A percentile compares a stretch with the other conserved stretches of the same genome.
These are phyloP conservation scores for Apocynum venetum DNA, from an alignment of 257 asterid species.

Conservation along the genomic window DNA sequence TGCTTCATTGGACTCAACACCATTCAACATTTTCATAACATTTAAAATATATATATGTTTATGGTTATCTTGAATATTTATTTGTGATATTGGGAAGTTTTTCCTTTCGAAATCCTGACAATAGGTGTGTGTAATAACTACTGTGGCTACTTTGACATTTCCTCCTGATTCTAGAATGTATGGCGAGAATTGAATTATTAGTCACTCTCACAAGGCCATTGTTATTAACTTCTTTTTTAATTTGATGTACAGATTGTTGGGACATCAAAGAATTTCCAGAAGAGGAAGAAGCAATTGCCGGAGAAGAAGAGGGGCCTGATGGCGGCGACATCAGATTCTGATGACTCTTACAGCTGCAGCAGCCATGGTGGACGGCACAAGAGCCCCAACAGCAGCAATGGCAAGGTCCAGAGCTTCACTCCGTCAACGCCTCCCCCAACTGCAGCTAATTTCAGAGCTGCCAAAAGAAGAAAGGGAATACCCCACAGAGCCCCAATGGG, in stretches of 20 bases:
- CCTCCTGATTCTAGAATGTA: not conserved
- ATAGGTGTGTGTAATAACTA: not conserved
- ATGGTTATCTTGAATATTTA: not conserved
- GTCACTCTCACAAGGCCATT: not conserved
- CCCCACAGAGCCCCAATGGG: slow-evolving; percentile 93
- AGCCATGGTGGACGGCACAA: slow-evolving; percentile 36
- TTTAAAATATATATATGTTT: not conserved
- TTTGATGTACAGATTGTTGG: slow-evolving; percentile 62
- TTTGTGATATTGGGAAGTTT: not conserved
- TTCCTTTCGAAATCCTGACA: not conserved
- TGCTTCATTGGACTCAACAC: not conserved
- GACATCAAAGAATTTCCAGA: slow-evolving; percentile 44
- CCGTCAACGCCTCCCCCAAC: slow-evolving; percentile 90
- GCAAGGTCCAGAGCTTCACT: slow-evolving; percentile 47
- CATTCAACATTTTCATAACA: not conserved
- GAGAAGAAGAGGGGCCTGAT: slow-evolving; percentile 29
- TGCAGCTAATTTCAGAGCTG: slow-evolving; percentile 42
- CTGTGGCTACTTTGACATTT: not conserved
- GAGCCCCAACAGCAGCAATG: slow-evolving; percentile 16
- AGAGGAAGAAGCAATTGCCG: slow-evolving; percentile 28
- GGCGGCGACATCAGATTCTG: slow-evolving; percentile 39
- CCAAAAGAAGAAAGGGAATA: slow-evolving; percentile 82
- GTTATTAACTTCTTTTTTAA: not conserved
- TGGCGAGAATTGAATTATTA: not conserved
- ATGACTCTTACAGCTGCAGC: slow-evolving; percentile 58